phyloP scores from a whole-genome alignment of 2,329 filamentous ascomycete genomes.

The Cladophialophora bantiana region DNA sequence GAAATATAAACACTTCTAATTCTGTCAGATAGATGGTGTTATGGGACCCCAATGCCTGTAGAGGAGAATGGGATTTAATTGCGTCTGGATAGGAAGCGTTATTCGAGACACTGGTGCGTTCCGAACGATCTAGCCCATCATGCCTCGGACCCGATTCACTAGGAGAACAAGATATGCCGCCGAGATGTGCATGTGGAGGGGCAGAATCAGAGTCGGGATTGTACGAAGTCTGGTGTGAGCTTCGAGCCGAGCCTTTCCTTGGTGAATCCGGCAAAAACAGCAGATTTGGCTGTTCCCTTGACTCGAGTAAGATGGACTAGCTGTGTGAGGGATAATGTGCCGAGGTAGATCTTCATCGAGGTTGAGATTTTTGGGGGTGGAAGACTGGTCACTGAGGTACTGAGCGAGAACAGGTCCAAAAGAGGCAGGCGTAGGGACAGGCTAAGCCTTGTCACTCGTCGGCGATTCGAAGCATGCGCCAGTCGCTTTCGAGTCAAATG shows the following conservation, averaged over 20 bases:
- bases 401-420: background rate
- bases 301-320: background rate
- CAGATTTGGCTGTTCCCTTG: background rate
- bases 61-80: background rate
- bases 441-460: background rate
- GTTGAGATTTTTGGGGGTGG: background rate
- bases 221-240: background rate
- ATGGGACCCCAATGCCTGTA: background rate
- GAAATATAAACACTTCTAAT: constrained; percentile 10
- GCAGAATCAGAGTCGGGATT: background rate
- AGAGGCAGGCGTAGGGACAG: background rate
- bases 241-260: background rate
- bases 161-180: background rate
- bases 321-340: background rate
- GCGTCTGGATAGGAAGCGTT: background rate
- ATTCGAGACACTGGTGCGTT: background rate
- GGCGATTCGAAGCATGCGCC: background rate
- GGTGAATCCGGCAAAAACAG: background rate
- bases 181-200: background rate
- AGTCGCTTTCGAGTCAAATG: background rate
- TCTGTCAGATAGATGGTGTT: constrained; percentile 5
- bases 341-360: background rate
- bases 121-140: background rate
- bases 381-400: background rate
- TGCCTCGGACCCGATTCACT: background rate